These are phyloP conservation scores for Arabidopsis arenosa DNA, from an alignment of 345 rosid species.

Conservation along the genomic window DNA sequence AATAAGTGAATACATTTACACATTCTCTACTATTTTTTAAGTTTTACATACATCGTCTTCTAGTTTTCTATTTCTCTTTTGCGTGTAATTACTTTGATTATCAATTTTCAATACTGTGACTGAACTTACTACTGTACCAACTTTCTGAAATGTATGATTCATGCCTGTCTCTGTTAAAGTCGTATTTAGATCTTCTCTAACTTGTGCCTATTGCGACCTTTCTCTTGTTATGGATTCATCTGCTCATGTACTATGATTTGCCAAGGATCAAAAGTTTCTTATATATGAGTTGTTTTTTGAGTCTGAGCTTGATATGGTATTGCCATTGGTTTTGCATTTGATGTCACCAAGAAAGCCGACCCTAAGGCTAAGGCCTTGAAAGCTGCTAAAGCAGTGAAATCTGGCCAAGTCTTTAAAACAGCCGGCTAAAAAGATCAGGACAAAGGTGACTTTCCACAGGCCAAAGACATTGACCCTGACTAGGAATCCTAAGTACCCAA, in stretches of 20 bases:
- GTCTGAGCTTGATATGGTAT: not conserved
- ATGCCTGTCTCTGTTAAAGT: not conserved
- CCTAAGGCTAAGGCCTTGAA: constrained; percentile 65
- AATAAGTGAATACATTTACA: constrained; percentile 36
- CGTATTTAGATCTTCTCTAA: not conserved
- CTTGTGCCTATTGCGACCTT: not conserved
- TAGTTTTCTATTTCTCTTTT: not conserved
- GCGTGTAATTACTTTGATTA: not conserved
- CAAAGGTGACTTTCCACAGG: constrained; percentile 48
- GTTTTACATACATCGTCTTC: constrained; percentile 13
- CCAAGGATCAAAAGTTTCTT: not conserved
- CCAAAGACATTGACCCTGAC: constrained; percentile 46
- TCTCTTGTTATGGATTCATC: not conserved
- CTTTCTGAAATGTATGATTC: constrained; percentile 1
- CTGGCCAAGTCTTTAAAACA: constrained; percentile 59
- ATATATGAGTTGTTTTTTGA: not conserved
- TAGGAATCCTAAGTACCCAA: constrained; percentile 40
- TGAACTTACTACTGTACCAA: not conserved
- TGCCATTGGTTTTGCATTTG: constrained; percentile 24
- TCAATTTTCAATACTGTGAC: not conserved
- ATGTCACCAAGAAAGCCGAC: constrained; percentile 54
- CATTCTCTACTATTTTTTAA: constrained; percentile 4
- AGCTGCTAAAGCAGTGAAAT: constrained; percentile 68
- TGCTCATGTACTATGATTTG: not conserved
- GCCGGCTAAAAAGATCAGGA: constrained; percentile 43